These are phyloP conservation scores for Fusarium tanahbumbuense DNA, from an alignment of 2,329 filamentous ascomycete species.

Conservation along the genomic window DNA sequence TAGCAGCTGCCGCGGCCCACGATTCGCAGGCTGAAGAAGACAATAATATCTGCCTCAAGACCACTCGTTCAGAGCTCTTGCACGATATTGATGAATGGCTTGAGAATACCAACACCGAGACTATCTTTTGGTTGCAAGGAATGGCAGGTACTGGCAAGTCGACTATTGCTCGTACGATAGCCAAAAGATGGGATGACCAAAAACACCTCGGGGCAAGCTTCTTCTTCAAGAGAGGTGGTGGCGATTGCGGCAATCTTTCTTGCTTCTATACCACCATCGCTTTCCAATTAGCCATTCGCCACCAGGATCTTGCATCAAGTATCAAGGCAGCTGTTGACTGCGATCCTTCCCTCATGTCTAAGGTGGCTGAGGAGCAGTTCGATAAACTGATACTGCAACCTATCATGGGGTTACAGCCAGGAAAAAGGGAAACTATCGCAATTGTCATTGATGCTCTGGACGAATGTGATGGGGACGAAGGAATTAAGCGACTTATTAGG, in stretches of 20 bases:
- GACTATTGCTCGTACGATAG: constrained; percentile 57
- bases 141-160: constrained; percentile 57
- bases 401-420: no score
- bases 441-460: neutral
- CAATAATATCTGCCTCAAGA: no score
- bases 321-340: neutral
- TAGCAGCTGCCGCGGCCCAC: no score
- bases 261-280: constrained; percentile 56
- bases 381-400: neutral
- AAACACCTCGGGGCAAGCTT: constrained; percentile 51
- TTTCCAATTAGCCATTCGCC: constrained; percentile 45
- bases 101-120: neutral
- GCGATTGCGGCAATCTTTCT: constrained; percentile 49
- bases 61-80: no score
- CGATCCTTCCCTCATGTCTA: neutral
- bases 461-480: neutral
- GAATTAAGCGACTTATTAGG: neutral
- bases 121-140: constrained; percentile 54
- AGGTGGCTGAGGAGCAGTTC: neutral
- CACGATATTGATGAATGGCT: no score
- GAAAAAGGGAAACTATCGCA: neutral
- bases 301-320: neutral
- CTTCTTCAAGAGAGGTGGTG: constrained; percentile 57
- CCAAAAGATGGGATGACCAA: neutral
- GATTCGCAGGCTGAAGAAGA: no score